A percentile compares a stretch with the other conserved stretches of the same genome.
phyloP scores from a whole-genome alignment of 768 basidiomycete species.

The Glaciozyma martinii region DNA sequence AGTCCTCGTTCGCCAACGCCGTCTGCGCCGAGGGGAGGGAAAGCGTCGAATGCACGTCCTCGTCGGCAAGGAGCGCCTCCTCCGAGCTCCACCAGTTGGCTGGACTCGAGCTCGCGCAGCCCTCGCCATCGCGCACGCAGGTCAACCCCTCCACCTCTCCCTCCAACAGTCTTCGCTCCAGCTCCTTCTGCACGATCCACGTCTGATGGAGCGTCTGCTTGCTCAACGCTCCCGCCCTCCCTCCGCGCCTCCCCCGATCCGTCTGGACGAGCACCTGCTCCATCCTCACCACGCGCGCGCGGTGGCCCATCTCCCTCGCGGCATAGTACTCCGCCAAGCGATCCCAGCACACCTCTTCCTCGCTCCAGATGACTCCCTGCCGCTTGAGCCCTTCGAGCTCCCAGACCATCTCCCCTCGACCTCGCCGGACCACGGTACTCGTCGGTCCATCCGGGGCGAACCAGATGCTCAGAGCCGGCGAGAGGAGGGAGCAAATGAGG shows the following conservation, averaged over 20 bases:
- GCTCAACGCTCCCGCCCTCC: conserved; percentile 49
- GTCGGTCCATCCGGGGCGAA: conserved; percentile 60
- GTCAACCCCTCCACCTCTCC: conserved; percentile 21
- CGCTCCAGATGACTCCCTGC: conserved; percentile 63
- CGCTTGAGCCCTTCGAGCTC: conserved; percentile 46
- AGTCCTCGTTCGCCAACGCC: not conserved
- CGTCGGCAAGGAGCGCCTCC: conserved; percentile 48
- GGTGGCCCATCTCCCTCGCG: conserved; percentile 53
- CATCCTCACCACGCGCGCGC: conserved; percentile 59
- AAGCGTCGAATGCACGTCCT: conserved; percentile 53
- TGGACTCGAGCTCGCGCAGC: conserved; percentile 66
- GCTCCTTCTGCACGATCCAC: conserved; percentile 54
- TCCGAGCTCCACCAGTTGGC: conserved; percentile 66
- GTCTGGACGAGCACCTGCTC: conserved; percentile 68
- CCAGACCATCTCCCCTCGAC: conserved; percentile 46
- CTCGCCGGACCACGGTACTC: conserved; percentile 51
- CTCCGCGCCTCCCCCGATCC: conserved; percentile 41
- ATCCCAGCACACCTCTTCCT: conserved; percentile 51
- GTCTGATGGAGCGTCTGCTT: conserved; percentile 56
- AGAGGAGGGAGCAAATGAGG: conserved; percentile 52
- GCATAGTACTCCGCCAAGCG: conserved; percentile 55
- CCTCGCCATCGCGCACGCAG: conserved; percentile 43
- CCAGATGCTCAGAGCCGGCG: conserved; percentile 79
- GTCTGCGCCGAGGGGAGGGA: conserved; percentile 36
- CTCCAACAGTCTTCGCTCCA: conserved; percentile 46